A percentile compares a stretch with the other conserved stretches of the same genome.
Evolutionary conservation across 2,329 filamentous ascomycete species (phyloP).

Genomic region (Colletotrichum sp.): DNA sequence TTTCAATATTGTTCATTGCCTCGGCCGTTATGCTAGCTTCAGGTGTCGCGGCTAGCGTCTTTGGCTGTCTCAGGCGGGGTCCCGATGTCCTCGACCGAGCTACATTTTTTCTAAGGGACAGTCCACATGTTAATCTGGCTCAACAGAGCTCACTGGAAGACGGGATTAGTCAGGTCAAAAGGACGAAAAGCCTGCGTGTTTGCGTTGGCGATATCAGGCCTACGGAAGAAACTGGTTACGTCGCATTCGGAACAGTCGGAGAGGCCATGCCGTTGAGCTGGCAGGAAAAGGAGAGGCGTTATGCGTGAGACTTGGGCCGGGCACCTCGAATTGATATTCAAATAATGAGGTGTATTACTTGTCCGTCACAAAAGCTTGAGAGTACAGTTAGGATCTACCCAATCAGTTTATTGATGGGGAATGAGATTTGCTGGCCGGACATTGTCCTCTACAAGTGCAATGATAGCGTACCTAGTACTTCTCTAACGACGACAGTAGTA

Average conservation of each 20-base stretch:
- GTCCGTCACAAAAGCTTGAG: neutral
- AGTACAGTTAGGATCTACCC: neutral
- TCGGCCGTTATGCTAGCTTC: neutral
- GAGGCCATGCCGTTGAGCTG: neutral
- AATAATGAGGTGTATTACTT: too few species aligned
- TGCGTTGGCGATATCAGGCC: neutral
- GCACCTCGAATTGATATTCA: neutral
- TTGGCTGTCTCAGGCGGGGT: constrained; percentile 30
- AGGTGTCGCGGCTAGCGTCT: constrained; percentile 12
- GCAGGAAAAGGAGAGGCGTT: neutral
- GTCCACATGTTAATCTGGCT: neutral
- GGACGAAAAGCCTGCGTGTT: neutral
- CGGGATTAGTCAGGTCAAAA: neutral
- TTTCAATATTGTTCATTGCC: neutral
- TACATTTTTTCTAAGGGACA: neutral
- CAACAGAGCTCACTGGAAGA: neutral
- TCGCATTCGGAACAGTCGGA: neutral
- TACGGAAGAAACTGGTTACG: neutral
- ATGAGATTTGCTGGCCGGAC: too few species aligned
- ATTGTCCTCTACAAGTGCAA: too few species aligned
- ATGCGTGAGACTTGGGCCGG: accelerated
- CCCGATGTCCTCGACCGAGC: constrained; percentile 28
- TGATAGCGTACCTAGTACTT: too few species aligned
- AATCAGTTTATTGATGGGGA: neutral
- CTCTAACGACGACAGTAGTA: too few species aligned